Evolutionary conservation across 768 basidiomycete species (phyloP).

Genomic region (Strobilomyces dryophilus): DNA sequence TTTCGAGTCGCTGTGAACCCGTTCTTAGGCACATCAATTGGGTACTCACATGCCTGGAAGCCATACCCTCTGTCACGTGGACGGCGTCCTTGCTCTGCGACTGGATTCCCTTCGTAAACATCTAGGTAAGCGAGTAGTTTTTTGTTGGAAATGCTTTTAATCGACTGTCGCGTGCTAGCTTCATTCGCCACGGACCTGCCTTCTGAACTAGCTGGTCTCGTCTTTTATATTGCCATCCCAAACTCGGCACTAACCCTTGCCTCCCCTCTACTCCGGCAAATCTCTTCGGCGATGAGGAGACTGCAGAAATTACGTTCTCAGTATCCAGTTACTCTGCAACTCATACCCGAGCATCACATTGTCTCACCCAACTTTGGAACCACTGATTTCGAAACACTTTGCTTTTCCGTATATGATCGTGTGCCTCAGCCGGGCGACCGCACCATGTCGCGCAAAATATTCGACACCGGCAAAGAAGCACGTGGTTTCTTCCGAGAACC

Average conservation of each 20-base stretch:
- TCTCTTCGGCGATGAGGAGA: slow-evolving; percentile 62
- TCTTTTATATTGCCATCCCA: slow-evolving; percentile 71
- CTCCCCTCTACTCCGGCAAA: slow-evolving; percentile 64
- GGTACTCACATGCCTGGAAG: slow-evolving; percentile 55
- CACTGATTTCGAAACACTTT: slow-evolving; percentile 44
- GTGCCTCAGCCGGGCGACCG: slow-evolving; percentile 59
- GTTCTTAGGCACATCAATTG: slow-evolving; percentile 52
- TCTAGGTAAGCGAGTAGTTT: slow-evolving; percentile 40
- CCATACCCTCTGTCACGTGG: slow-evolving; percentile 40
- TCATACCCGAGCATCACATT: slow-evolving; percentile 65
- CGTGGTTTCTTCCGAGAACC: slow-evolving; percentile 61
- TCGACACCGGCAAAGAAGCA: slow-evolving; percentile 35
- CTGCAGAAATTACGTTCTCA: slow-evolving; percentile 43
- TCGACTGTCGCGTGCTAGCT: slow-evolving; percentile 31
- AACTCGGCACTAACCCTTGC: slow-evolving; percentile 55
- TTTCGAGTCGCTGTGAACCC: slow-evolving; percentile 7
- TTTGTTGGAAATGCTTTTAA: neutral
- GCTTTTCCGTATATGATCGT: slow-evolving; percentile 68
- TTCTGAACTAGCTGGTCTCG: slow-evolving; percentile 37
- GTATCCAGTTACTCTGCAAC: slow-evolving; percentile 59
- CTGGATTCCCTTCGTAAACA: slow-evolving; percentile 71
- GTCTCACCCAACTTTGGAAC: slow-evolving; percentile 29
- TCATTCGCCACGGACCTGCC: slow-evolving; percentile 46
- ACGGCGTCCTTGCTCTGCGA: slow-evolving; percentile 60
- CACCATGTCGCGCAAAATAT: slow-evolving; percentile 50